A percentile compares a stretch with the other conserved stretches of the same genome.
Conservation (phyloP, 371 early-diverging fungal genomes). For the Lichtheimia hyalospora region DNA sequence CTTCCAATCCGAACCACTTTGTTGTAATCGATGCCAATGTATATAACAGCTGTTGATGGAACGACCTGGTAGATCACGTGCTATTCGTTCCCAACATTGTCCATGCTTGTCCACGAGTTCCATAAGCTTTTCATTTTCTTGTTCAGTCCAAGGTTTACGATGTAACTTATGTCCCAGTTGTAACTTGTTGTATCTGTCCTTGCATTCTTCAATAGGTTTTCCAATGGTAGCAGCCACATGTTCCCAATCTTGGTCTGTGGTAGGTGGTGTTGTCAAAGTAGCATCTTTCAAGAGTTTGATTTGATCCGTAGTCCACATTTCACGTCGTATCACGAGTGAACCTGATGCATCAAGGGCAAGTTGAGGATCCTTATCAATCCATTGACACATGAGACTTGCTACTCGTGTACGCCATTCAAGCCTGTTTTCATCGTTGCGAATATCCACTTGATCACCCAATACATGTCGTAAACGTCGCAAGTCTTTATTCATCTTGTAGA, state of each 20-base stretch:
- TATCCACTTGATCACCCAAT: slow-evolving; percentile 14
- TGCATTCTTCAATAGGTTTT: slow-evolving; percentile 20
- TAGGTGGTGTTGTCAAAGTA: background rate
- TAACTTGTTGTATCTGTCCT: slow-evolving; percentile 11
- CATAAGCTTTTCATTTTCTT: slow-evolving; percentile 25
- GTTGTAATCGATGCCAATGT: slow-evolving; percentile 9
- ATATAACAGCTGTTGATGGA: slow-evolving; percentile 16
- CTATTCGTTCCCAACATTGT: slow-evolving; percentile 18
- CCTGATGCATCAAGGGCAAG: background rate
- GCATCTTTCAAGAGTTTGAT: slow-evolving; percentile 2
- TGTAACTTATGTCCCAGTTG: background rate
- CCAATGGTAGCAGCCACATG: slow-evolving; percentile 16
- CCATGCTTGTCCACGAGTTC: slow-evolving; percentile 10
- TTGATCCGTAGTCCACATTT: slow-evolving; percentile 23
- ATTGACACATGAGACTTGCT: slow-evolving; percentile 17
- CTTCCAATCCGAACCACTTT: slow-evolving; percentile 11
- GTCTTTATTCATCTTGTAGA: slow-evolving; percentile 19
- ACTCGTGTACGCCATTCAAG: slow-evolving; percentile 23
- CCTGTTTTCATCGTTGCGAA: slow-evolving; percentile 15
- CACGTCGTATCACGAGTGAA: slow-evolving; percentile 4
- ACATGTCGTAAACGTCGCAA: slow-evolving; percentile 12
- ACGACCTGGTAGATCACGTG: slow-evolving; percentile 2
- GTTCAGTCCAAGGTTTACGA: slow-evolving; percentile 18
- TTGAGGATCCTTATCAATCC: slow-evolving; percentile 12
- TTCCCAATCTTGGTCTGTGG: slow-evolving; percentile 19